phyloP scores from a whole-genome alignment of 176 grass and related monocot genomes.

The Ensete ventricosum region DNA sequence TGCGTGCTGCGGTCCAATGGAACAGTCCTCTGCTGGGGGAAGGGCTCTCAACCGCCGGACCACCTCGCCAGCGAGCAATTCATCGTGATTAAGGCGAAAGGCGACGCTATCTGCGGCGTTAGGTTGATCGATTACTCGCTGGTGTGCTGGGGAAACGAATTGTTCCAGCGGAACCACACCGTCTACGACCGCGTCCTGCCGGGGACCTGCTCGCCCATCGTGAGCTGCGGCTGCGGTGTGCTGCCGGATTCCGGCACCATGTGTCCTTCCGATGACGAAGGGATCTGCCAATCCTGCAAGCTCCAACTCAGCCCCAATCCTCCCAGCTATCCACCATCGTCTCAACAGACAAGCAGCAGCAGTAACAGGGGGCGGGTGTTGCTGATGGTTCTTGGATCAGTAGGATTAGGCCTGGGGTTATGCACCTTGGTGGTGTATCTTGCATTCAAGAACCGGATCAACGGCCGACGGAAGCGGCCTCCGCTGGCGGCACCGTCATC shows the following conservation, averaged over 20 bases:
- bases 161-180: slow-evolving; percentile 10
- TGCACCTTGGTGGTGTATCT: slow-evolving; percentile 12
- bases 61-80: slow-evolving; percentile 26
- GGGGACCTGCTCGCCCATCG: slow-evolving; percentile 28
- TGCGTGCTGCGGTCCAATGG: slow-evolving; percentile 46
- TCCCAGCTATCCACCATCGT: slow-evolving; percentile 7
- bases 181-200: slow-evolving; percentile 49
- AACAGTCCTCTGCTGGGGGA: slow-evolving; percentile 49
- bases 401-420: not conserved
- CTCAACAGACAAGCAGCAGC: not conserved
- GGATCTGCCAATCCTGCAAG: slow-evolving; percentile 40
- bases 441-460: slow-evolving; percentile 12
- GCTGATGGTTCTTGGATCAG: slow-evolving; percentile 1
- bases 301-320: slow-evolving; percentile 5
- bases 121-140: slow-evolving; percentile 38
- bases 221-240: slow-evolving; percentile 26
- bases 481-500: not conserved
- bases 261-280: slow-evolving; percentile 37
- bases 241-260: slow-evolving; percentile 25
- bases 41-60: slow-evolving; percentile 14
- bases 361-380: not conserved
- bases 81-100: slow-evolving; percentile 49
- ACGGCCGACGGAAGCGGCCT: slow-evolving; percentile 4
- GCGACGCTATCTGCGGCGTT: slow-evolving; percentile 60
- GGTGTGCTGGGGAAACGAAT: slow-evolving; percentile 64